A percentile compares a stretch with the other conserved stretches of the same genome.
These are phyloP conservation scores for Articulospora tetracladia DNA, from an alignment of 495 filamentous ascomycete species.

Conservation along the genomic window DNA sequence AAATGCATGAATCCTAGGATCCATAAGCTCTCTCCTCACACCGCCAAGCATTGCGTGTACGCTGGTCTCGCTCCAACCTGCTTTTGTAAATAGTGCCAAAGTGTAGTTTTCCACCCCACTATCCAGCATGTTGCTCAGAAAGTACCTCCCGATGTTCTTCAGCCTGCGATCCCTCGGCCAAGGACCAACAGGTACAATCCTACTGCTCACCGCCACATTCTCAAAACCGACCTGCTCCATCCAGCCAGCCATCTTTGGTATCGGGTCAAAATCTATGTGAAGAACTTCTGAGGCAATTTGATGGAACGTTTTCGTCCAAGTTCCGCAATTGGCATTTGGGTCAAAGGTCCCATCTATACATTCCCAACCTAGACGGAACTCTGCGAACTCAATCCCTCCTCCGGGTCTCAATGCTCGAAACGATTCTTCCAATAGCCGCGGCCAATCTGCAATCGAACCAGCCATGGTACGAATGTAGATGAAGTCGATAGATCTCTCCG, in stretches of 20 bases:
- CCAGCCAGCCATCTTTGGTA: constrained; percentile 33
- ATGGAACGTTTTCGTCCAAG: constrained; percentile 34
- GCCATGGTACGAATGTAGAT: constrained; percentile 47
- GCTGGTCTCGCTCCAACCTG: constrained; percentile 5
- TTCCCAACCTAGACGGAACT: constrained; percentile 31
- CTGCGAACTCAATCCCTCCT: constrained; percentile 44
- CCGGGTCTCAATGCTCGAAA: constrained; percentile 28
- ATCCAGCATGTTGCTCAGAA: constrained; percentile 4
- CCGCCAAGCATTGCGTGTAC: constrained; percentile 8
- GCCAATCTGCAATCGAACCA: constrained; percentile 8
- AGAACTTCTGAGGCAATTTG: constrained; percentile 23
- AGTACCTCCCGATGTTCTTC: constrained; percentile 9
- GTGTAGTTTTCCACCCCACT: constrained; percentile 8
- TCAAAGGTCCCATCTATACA: constrained; percentile 18
- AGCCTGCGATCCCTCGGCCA: constrained; percentile 32
- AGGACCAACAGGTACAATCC: constrained; percentile 45
- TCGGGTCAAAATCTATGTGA: constrained; percentile 31
- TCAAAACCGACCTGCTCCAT: constrained; percentile 52
- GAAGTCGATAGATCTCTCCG: constrained; percentile 39
- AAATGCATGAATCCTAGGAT: constrained; percentile 9
- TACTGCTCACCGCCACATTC: constrained; percentile 36
- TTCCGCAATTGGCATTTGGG: constrained; percentile 9
- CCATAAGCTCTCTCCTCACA: constrained; percentile 5
- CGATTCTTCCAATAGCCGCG: neutral
- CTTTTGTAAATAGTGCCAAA: constrained; percentile 4